Evolutionary conservation across 1,139 yeast genomes (phyloP), one percentile per base, ranked within the genome.

Genomic region (Protomyces macrosporus): DNA sequence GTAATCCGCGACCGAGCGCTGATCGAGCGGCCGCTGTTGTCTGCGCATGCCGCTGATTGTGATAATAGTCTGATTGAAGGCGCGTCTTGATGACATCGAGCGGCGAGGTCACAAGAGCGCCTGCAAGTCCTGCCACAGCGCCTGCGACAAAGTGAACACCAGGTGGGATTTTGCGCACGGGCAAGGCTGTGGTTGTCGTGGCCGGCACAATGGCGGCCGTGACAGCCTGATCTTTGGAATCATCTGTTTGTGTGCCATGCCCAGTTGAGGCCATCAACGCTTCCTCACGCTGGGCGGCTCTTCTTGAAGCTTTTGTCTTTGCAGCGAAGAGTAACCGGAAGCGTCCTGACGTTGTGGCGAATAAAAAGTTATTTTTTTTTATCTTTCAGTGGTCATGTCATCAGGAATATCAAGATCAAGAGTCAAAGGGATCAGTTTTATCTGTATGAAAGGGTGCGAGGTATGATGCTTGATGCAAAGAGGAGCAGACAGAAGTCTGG

Each of bases 11-110:
- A 78, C 66, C n/a, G 75, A 73, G 36, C n/a, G 45, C 74, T 72
- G 68, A 71, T 37, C 51, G 69, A 3, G 55, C 6, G 56, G 60
- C 9, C 36, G 36, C 68, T 65, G 6, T 75, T 70, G 64, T 70
- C 69, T 70, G 77, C 73, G 67, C 76, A 72, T 66, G 79, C 79
- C 70, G 78, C 77, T 65, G 71, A 4, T 72, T 65, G 45, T 71
- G 72, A 71, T 84, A 86, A 16, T 86, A 89, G 72, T 91, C 96
- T 65, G 96, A 87, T 74, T 95, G 99, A 65, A 95, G 78, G 70
- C 99, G 81, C 0, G 99, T 95, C 73, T 95, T 95, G 56, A 95
- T 96, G 63, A 95, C 97, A 75, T 95, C 99, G 67, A 95, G 82
- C 0, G 99, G 99, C 70, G 96, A 87, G 0, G 98, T 95, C 64